Base-by-base conservation (phyloP, 2,329 filamentous ascomycete genomes). In the Pezicula neosporulosa region DNA sequence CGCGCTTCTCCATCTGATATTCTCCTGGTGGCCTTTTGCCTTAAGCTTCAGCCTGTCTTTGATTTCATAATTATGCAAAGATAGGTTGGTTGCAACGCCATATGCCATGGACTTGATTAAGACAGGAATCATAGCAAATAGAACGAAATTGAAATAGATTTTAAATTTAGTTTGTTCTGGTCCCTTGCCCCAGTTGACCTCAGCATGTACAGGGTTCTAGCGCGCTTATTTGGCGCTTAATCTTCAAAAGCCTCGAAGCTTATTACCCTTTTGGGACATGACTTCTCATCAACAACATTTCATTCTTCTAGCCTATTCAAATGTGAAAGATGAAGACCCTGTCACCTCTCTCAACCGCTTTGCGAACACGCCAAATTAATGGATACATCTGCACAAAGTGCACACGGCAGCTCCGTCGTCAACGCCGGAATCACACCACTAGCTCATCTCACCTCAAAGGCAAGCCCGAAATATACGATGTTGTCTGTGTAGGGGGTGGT, bases 401-500 rank as follows among this genome's bases (percentile, higher is more conserved):
- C 44, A 61, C 51, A 8, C 57, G 56, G 28, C 60, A 61, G 53
- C 47, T 64, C 12, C 49, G 53, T 27, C 51, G 56, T 5, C 57
- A 58, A 51, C 47, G 45, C 44, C 57, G 61, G 52, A 47, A 44
- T 21, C 66, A 62, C 56, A 55, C 56, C 10, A 58, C 57, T 13
- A 48, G 51, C 16, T 19, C 55, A 36, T 21, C 38, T 33, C 3
- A 33, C 4, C 6, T 13, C 30, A 33, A 33, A 9, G 12, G 12
- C 30, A 33, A 33, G 24, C 57, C 60, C 28, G 63, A 65, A 3
- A 54, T 67, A 16, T 68, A 64, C 49, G 66, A 68, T 60, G 60
- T 68, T 6, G 65, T 68, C 18, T 68, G 66, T 44, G 62, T 68
- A 38, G 66, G 66, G 33, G 66, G 66, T 21, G 66, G 66, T 39